Evolutionary conservation across 176 grass and related monocot species (phyloP).

Genomic region (Rhynchospora tenuis): DNA sequence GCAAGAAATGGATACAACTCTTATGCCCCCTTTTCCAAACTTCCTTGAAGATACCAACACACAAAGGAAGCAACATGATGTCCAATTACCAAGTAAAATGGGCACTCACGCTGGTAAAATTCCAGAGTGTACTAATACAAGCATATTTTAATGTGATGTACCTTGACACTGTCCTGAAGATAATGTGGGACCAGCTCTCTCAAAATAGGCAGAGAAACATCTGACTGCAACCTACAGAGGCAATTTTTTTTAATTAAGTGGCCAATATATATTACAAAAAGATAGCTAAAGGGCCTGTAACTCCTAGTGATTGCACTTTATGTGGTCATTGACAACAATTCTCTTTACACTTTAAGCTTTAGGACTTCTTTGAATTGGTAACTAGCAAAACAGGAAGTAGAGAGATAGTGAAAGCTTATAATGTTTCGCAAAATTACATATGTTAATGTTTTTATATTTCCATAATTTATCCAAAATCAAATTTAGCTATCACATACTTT

Average conservation of each 20-base stretch:
- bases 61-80: background rate
- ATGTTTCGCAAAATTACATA: background rate
- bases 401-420: background rate
- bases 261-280: too few relatives aligned
- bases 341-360: background rate
- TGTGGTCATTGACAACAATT: background rate
- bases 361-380: background rate
- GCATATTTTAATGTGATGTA: conserved; percentile 25
- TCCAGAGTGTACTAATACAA: background rate
- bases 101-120: background rate
- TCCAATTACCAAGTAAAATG: background rate
- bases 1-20: background rate
- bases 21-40: background rate
- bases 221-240: conserved; percentile 65
- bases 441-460: background rate
- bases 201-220: conserved; percentile 93
- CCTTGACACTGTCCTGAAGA: conserved; percentile 94
- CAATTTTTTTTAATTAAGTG: background rate
- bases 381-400: background rate
- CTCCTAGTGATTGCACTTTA: background rate
- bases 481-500: background rate
- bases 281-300: too few relatives aligned
- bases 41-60: background rate
- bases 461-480: background rate
- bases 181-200: conserved; percentile 89